phyloP scores from a whole-genome alignment of 2,329 filamentous ascomycete species.

The Diatrype stigma region DNA sequence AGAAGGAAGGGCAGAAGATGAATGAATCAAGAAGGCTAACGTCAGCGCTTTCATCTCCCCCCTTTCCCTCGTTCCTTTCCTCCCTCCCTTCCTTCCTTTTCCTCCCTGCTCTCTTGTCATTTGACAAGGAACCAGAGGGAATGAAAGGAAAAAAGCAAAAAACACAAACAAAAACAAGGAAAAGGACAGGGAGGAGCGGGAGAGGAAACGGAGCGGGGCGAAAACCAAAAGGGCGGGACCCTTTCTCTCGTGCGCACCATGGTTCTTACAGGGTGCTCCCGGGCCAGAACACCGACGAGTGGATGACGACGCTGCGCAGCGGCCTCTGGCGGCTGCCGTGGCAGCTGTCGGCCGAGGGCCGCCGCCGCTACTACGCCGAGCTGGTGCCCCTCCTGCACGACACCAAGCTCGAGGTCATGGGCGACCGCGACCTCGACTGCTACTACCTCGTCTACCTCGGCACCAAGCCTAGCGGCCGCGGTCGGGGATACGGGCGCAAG shows the following conservation, averaged over 20 bases:
- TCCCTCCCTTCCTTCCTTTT: no score
- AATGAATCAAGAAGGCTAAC: no score
- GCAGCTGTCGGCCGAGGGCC: constrained; percentile 68
- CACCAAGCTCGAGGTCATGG: constrained; percentile 67
- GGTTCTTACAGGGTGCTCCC: constrained; percentile 64
- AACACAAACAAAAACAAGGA: no score
- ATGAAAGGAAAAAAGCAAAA: no score
- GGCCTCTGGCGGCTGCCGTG: constrained; percentile 76
- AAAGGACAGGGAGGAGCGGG: background rate
- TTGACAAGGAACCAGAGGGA: no score
- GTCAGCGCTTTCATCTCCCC: no score
- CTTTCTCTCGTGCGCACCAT: background rate
- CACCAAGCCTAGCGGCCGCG: constrained; percentile 64
- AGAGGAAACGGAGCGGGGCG: background rate
- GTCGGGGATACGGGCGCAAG: constrained; percentile 68
- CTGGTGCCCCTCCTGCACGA: constrained; percentile 71
- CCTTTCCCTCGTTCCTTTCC: no score
- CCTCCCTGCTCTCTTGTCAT: no score
- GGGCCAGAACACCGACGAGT: constrained; percentile 68
- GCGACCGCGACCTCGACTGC: constrained; percentile 57
- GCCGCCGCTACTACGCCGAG: constrained; percentile 70
- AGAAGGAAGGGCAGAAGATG: no score
- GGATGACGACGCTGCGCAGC: constrained; percentile 66
- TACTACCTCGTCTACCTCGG: constrained; percentile 86
- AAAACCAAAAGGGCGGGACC: background rate